Conservation (phyloP, 2,329 filamentous ascomycete genomes). For the Trichoderma sp. region DNA sequence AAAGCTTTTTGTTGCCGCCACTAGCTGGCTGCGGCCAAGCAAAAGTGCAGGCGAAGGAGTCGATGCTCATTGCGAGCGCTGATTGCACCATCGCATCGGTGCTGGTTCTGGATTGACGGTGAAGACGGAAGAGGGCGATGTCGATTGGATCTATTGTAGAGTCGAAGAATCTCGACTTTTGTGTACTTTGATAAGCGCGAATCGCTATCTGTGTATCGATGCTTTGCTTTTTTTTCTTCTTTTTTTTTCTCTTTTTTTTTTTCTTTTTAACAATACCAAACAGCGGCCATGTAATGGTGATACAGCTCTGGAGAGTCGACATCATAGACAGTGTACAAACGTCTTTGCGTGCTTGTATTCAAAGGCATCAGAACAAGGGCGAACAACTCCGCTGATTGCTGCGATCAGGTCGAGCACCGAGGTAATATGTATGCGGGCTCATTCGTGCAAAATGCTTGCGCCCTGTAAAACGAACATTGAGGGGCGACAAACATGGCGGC, state of each 20-base stretch:
- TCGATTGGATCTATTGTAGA: not conserved
- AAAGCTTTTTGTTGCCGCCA: not conserved
- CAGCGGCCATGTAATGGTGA: conserved; percentile 91
- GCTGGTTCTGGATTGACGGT: not conserved
- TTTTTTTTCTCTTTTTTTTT: too few species aligned
- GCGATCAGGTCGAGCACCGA: conserved; percentile 72
- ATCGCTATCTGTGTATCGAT: not conserved
- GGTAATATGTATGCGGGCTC: conserved; percentile 56
- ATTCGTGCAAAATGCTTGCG: conserved; percentile 88
- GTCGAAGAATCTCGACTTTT: not conserved
- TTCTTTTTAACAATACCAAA: conserved; percentile 89
- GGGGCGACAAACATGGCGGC: conserved; percentile 89
- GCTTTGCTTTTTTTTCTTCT: not conserved
- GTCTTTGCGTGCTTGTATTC: conserved; percentile 67
- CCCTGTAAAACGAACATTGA: conserved; percentile 90
- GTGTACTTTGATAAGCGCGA: not conserved
- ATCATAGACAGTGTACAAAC: conserved; percentile 90
- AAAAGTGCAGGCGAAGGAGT: not conserved
- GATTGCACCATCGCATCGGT: not conserved
- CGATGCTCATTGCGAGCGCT: not conserved
- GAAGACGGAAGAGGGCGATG: not conserved
- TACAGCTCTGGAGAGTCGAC: conserved; percentile 87
- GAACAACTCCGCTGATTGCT: conserved; percentile 65
- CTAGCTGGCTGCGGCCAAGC: not conserved
- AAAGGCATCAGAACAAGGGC: conserved; percentile 75